Evolutionary conservation across 805 yeast species (phyloP), one percentile per base, ranked within the genome.

Genomic region (Suhomyces kilbournensis): DNA sequence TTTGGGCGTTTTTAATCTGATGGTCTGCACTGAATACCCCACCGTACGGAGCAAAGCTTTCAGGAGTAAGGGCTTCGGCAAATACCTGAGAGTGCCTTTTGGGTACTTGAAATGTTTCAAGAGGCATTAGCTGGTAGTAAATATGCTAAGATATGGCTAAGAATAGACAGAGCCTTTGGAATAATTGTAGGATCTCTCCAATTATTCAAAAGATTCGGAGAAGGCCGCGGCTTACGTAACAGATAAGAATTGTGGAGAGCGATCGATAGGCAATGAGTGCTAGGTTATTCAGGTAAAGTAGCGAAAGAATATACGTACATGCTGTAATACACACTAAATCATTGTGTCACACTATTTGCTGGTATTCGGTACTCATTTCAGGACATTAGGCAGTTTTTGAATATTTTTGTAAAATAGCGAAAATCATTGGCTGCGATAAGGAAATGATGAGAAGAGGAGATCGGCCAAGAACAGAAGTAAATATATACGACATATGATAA

Each of bases 11-110:
- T 35, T 69, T 63, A 26, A 88, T 74, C 67, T 89, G 96, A 60
- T 90, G 88, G 54, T 80, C 81, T 3, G 96, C 88, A 25, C 94
- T 86, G 43, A 91, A 81, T 9, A 89, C 84, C 0, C 86, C 82
- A 1, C 97, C 97, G 65, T 77, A 91, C 2, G 77, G 76, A 0
- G 80, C 79, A 62, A 90, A 91, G 1, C 78, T 64, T 35, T 78
- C 82, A 0, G 91, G 91, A 0, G 93, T 84, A 46, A 90, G 66
- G 1, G 81, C 81, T 44, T 73, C 72, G 0, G 91, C 90, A n/a
- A 54, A 60, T 0, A 79, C 68, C 5, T 48, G 48, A n/a, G 61
- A 56, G 2, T 62, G 59, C 2, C 54, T 40, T 4, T 54, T 51
- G 1, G 57, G 50, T 4, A 69, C 55, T 26, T 68, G 60, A 59